Evolutionary conservation across 768 basidiomycete genomes (phyloP).

Genomic region (Hericium coralloides): DNA sequence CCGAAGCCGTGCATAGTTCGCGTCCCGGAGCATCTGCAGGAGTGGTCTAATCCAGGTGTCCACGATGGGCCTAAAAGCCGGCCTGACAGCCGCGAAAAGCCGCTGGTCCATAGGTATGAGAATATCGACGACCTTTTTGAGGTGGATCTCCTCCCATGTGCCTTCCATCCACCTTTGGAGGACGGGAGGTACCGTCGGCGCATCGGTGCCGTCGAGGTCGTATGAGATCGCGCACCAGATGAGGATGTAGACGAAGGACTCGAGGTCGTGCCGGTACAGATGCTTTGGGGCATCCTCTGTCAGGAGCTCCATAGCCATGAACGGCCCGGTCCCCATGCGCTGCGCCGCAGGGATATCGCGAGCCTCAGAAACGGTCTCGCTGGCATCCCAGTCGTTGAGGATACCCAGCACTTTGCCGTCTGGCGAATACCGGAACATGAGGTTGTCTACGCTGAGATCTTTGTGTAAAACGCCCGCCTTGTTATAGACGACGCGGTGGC

Average conservation of each 20-base stretch:
- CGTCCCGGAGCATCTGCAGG: too few species aligned
- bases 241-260: background rate
- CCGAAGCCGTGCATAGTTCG: too few species aligned
- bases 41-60: too few species aligned
- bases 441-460: background rate
- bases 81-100: too few species aligned
- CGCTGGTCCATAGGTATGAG: too few species aligned
- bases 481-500: background rate
- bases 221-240: background rate
- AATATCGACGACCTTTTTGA: too few species aligned
- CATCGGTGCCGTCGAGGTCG: background rate
- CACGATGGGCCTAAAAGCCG: too few species aligned
- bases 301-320: background rate
- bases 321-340: background rate
- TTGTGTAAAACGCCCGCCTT: background rate
- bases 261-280: conserved; percentile 1
- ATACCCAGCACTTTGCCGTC: background rate
- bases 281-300: background rate
- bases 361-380: background rate
- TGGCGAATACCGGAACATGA: background rate
- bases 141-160: too few species aligned
- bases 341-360: background rate
- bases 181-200: too few species aligned
- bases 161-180: too few species aligned
- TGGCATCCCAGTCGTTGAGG: conserved; percentile 2